phyloP scores from a whole-genome alignment of 805 yeast species.

The Metschnikowia arizonensis region DNA sequence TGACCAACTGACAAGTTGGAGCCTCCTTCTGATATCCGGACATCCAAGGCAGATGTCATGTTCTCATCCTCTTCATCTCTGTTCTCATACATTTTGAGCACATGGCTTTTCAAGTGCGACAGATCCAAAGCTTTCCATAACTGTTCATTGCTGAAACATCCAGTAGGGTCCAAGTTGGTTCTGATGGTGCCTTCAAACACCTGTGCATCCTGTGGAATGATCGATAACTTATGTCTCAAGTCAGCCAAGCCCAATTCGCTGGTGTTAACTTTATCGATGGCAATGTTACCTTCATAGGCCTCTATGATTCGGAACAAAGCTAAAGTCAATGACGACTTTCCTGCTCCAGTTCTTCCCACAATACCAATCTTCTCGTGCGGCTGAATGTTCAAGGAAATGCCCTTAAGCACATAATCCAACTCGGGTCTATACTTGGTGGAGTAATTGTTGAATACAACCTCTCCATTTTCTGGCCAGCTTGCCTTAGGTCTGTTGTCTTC shows the following conservation, averaged over 20 bases:
- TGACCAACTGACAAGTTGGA: conserved; percentile 50
- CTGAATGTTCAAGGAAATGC: conserved; percentile 34
- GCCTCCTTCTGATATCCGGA: conserved; percentile 42
- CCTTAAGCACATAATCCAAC: conserved; percentile 40
- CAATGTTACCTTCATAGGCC: conserved; percentile 33
- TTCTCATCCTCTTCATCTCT: conserved; percentile 22
- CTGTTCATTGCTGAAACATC: conserved; percentile 31
- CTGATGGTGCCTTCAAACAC: conserved; percentile 42
- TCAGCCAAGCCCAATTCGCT: conserved; percentile 38
- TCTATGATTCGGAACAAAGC: conserved; percentile 44
- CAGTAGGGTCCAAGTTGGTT: conserved; percentile 41
- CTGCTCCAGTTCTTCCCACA: conserved; percentile 47
- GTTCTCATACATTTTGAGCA: conserved; percentile 33
- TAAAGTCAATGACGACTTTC: conserved; percentile 42
- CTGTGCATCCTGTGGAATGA: conserved; percentile 46
- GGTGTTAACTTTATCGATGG: conserved; percentile 34
- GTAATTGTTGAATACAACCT: conserved; percentile 34
- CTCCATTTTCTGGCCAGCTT: conserved; percentile 39
- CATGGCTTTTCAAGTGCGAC: conserved; percentile 41
- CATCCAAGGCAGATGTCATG: conserved; percentile 30
- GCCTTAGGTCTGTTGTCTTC: conserved; percentile 57
- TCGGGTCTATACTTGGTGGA: conserved; percentile 44
- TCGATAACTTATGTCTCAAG: conserved; percentile 39
- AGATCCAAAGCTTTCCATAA: conserved; percentile 42
- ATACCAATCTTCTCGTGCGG: conserved; percentile 42